phyloP scores from a whole-genome alignment of 768 basidiomycete genomes.

The Strobilomyces echinocephalus region DNA sequence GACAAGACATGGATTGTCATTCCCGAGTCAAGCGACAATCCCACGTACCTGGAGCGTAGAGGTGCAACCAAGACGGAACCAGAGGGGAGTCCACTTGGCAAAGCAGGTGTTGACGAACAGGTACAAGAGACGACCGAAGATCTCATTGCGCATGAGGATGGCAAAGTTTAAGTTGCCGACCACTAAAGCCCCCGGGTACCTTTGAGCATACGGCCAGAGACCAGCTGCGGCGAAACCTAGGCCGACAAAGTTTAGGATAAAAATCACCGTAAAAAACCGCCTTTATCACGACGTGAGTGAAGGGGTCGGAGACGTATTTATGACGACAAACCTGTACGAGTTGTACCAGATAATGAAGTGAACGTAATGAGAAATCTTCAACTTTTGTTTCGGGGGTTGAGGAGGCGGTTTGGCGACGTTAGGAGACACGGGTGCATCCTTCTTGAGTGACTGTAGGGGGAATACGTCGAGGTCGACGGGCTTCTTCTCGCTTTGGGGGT shows the following conservation, averaged over 20 bases:
- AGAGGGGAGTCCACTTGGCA: slow-evolving; percentile 79
- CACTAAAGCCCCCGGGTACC: slow-evolving; percentile 66
- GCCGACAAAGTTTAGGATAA: slow-evolving; percentile 56
- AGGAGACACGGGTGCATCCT: slow-evolving; percentile 35
- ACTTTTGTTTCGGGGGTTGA: slow-evolving; percentile 40
- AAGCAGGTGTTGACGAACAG: slow-evolving; percentile 66
- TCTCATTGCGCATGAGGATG: slow-evolving; percentile 75
- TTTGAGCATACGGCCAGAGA: slow-evolving; percentile 62
- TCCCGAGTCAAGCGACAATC: not conserved
- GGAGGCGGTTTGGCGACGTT: slow-evolving; percentile 34
- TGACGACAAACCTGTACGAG: slow-evolving; percentile 55
- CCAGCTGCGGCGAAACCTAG: slow-evolving; percentile 57
- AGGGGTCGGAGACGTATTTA: not conserved
- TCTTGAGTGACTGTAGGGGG: slow-evolving; percentile 37
- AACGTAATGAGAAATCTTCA: slow-evolving; percentile 56
- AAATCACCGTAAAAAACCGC: slow-evolving; percentile 66
- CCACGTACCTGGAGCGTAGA: slow-evolving; percentile 58
- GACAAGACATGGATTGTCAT: slow-evolving; percentile 6
- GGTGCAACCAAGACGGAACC: slow-evolving; percentile 68
- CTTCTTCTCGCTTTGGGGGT: slow-evolving; percentile 39
- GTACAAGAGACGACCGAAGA: slow-evolving; percentile 77
- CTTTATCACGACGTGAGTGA: slow-evolving; percentile 32
- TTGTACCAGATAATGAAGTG: slow-evolving; percentile 72
- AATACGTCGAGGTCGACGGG: slow-evolving; percentile 26
- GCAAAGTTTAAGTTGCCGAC: slow-evolving; percentile 69